Evolutionary conservation across 306 rosid species (phyloP).

Genomic region (Arachis hypogaea): DNA sequence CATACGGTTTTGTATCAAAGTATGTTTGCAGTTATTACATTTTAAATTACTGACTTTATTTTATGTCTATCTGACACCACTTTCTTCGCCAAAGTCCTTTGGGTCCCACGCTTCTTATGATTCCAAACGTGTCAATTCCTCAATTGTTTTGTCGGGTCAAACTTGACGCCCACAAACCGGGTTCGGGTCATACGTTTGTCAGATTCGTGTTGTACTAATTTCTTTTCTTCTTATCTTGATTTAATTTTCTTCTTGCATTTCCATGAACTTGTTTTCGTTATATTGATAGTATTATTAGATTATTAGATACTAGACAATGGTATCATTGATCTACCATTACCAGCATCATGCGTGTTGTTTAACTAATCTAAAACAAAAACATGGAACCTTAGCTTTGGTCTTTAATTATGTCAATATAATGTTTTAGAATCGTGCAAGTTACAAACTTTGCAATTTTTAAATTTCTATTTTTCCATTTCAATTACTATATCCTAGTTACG

Average conservation of each 20-base stretch:
- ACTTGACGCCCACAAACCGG: background rate
- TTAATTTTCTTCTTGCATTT: background rate
- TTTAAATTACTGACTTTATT: conserved; percentile 25
- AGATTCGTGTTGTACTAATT: background rate
- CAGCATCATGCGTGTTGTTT: background rate
- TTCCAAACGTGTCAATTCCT: conserved; percentile 42
- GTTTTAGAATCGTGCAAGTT: conserved; percentile 36
- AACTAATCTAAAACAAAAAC: conserved; percentile 15
- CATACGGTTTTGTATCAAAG: conserved; percentile 41
- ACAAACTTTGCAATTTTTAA: background rate
- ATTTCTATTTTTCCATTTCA: background rate
- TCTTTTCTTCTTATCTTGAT: background rate
- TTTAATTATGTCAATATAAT: background rate
- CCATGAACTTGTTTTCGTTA: too few relatives aligned
- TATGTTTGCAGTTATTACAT: conserved; percentile 13
- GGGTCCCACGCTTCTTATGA: conserved; percentile 31
- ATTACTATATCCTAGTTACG: background rate
- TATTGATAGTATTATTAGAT: too few relatives aligned
- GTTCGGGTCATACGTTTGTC: background rate
- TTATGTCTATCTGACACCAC: conserved; percentile 20
- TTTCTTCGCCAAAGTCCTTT: background rate
- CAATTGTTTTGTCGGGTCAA: conserved; percentile 38
- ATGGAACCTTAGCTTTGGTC: conserved; percentile 1
- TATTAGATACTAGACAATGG: too few relatives aligned
- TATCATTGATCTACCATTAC: background rate